phyloP scores from a whole-genome alignment of 306 rosid species.

The Acmispon strigosus region DNA sequence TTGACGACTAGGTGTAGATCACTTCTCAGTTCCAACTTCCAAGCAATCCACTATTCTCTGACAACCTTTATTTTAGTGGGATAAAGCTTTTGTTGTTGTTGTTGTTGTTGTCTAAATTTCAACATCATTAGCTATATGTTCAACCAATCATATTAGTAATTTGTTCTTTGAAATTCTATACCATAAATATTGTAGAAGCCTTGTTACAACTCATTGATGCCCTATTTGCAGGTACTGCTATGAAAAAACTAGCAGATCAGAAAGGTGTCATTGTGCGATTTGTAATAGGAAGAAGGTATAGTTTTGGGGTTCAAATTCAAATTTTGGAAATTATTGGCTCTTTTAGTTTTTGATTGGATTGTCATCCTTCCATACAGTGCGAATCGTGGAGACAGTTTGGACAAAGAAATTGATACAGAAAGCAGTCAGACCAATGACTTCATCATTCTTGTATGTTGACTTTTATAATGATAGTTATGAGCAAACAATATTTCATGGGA shows the following conservation, averaged over 20 bases:
- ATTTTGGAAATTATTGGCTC: conserved; percentile 11
- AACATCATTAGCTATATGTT: neutral
- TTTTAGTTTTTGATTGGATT: conserved; percentile 13
- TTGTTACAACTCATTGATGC: neutral
- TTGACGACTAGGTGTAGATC: neutral
- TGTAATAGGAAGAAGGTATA: conserved; percentile 64
- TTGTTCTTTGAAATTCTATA: neutral
- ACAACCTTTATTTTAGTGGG: neutral
- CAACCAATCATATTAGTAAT: neutral
- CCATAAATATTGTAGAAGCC: neutral
- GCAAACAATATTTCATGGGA: neutral
- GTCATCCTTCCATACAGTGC: conserved; percentile 45
- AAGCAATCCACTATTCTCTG: neutral
- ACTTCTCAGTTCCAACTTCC: conserved; percentile 7
- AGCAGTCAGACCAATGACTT: conserved; percentile 53
- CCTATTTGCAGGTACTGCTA: conserved; percentile 35
- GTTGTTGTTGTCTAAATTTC: neutral
- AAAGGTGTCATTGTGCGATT: conserved; percentile 51
- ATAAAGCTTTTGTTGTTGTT: conserved; percentile 3
- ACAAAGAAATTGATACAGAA: conserved; percentile 48
- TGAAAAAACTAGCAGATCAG: conserved; percentile 36
- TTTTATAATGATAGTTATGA: conserved; percentile 6
- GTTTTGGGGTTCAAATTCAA: conserved; percentile 17
- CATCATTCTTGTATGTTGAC: conserved; percentile 51
- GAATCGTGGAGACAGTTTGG: conserved; percentile 57